Evolutionary conservation across 805 yeast species (phyloP).

Genomic region (Yarrowia bubula): DNA sequence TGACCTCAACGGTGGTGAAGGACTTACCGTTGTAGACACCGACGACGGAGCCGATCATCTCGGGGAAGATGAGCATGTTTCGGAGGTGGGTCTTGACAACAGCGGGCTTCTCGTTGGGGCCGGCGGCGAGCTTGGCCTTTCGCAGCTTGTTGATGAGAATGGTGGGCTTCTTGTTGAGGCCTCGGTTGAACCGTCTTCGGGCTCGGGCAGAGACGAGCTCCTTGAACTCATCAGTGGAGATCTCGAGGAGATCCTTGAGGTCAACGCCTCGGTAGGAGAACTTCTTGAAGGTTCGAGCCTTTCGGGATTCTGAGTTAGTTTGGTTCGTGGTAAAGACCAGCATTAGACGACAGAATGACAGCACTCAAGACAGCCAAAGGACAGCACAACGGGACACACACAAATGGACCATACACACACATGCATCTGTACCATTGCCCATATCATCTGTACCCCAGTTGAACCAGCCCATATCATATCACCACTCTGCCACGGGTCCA

Average conservation of each 20-base stretch:
- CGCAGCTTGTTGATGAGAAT: conserved; percentile 96
- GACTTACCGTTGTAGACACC: conserved; percentile 99
- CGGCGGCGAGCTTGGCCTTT: conserved; percentile 84
- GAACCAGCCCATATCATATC: no score
- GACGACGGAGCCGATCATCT: conserved; percentile 98
- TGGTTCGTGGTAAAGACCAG: not conserved
- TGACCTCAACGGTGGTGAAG: conserved; percentile 98
- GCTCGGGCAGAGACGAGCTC: conserved; percentile 97
- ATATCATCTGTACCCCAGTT: no score
- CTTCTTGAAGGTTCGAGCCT: conserved; percentile 87
- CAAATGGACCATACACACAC: no score
- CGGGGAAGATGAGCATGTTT: conserved; percentile 98
- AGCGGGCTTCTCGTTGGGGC: conserved; percentile 92
- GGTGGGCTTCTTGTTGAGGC: conserved; percentile 91
- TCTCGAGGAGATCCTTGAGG: conserved; percentile 86
- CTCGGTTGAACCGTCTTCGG: conserved; percentile 99
- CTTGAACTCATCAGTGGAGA: conserved; percentile 95
- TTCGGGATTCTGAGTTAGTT: conserved; percentile 38
- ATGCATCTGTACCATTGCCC: no score
- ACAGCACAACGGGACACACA: not conserved
- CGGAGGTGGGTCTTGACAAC: conserved; percentile 98
- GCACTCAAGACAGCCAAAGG: not conserved
- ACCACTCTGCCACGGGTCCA: no score
- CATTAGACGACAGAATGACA: no score
- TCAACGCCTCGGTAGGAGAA: conserved; percentile 99